Evolutionary conservation across 176 grass and related monocot genomes (phyloP).

Genomic region (Avena insularis): DNA sequence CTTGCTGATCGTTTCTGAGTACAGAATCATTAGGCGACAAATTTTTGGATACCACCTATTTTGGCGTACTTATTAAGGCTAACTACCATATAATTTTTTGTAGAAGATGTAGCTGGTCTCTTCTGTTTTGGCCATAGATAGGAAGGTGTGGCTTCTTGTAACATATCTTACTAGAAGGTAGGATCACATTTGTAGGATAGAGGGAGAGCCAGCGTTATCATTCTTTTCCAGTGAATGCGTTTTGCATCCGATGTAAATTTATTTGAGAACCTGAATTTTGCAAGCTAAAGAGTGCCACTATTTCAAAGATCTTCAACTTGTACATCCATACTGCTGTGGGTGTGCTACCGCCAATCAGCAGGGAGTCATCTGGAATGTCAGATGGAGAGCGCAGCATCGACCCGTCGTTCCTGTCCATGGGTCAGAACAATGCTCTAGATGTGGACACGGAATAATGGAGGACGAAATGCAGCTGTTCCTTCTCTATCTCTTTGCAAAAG

Average conservation of each 20-base stretch:
- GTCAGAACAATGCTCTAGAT: too few relatives aligned
- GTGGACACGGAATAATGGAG: too few relatives aligned
- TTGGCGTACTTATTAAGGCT: conserved; percentile 10
- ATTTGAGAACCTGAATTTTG: conserved; percentile 18
- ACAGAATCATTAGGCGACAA: conserved; percentile 8
- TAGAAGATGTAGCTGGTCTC: conserved; percentile 37
- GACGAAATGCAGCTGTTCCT: too few relatives aligned
- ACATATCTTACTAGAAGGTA: conserved; percentile 47
- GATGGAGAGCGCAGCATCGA: too few relatives aligned
- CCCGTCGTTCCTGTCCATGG: too few relatives aligned
- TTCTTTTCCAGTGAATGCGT: conserved; percentile 36
- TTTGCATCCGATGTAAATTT: conserved; percentile 49
- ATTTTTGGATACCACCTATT: conserved; percentile 21
- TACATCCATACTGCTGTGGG: background rate
- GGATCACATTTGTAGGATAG: conserved; percentile 42
- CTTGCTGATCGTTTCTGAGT: background rate
- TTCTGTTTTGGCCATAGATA: conserved; percentile 29
- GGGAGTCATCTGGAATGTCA: background rate
- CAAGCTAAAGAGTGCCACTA: background rate
- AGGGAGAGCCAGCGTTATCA: conserved; percentile 23
- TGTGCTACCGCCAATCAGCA: background rate
- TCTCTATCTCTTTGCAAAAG: too few relatives aligned
- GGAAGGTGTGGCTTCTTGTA: conserved; percentile 44
- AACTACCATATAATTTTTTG: background rate
- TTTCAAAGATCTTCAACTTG: background rate